Evolutionary conservation across 2,329 filamentous ascomycete genomes (phyloP).

Genomic region (Teratosphaeria epicoccoides): DNA sequence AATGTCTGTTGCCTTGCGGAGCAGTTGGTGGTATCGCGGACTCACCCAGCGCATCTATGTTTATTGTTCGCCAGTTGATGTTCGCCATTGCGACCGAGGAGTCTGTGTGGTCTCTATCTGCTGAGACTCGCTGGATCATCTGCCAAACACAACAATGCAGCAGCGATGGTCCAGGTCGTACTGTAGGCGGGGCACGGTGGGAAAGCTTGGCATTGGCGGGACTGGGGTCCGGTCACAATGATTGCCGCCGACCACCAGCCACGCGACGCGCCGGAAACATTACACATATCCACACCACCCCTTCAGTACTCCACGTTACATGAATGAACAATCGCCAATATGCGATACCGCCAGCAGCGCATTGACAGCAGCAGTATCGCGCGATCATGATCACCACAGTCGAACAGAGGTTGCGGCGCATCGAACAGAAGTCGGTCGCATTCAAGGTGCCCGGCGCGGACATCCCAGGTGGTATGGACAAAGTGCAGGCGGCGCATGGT

Average conservation of each 20-base stretch:
- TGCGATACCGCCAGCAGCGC: not conserved
- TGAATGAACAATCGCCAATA: not conserved
- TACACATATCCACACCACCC: too few relatives aligned
- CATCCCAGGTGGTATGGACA: conserved; percentile 11
- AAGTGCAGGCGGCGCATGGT: conserved; percentile 14
- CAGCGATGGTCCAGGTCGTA: not conserved
- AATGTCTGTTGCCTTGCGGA: not conserved
- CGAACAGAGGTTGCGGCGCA: not conserved
- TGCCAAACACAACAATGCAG: too few relatives aligned
- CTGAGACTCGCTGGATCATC: too few relatives aligned
- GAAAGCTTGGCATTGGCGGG: not conserved
- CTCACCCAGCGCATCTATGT: conserved; percentile 66
- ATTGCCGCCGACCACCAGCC: not conserved
- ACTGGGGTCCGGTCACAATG: not conserved
- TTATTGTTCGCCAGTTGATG: conserved; percentile 73
- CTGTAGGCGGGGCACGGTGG: not conserved
- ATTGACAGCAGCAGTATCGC: not conserved
- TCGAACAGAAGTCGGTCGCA: conserved; percentile 1
- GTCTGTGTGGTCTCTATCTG: not conserved
- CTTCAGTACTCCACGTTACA: too few relatives aligned
- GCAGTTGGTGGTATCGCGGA: not conserved
- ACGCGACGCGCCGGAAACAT: not conserved
- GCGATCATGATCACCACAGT: not conserved
- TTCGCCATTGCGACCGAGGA: conserved; percentile 35
- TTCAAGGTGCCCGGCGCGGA: conserved; percentile 5